Evolutionary conservation across 176 grass and related monocot genomes (phyloP), one percentile per base, ranked within the genome.

Genomic region (Chrysopogon serrulatus): DNA sequence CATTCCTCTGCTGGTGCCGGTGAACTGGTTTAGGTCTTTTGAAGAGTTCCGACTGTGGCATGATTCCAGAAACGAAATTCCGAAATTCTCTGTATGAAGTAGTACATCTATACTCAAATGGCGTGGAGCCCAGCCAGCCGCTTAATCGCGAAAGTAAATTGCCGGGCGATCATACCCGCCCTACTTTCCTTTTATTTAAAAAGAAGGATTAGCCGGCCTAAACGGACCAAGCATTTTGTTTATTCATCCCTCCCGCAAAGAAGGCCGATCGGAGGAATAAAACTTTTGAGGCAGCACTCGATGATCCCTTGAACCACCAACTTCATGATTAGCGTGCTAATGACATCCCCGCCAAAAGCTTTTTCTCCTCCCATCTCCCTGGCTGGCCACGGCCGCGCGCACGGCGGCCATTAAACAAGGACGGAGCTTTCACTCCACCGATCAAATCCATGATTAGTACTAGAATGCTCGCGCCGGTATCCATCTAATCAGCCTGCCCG

Each of bases 181-280:
- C 72, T 64, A 77, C 72, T 86, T 86, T 79, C 66, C 47, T 79
- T 12, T 77, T 26, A n/a, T n/a, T n/a, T 1, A 39, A 79, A 86
- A 86, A 78, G 73, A 57, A 83, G 47, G 68, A 67, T 79, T 75
- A 75, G 82, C 87, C 87, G 71, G 77, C 82, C 82, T 89, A 81
- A 81, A 64, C 51, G 77, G 80, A 56, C 77, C 51, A 85, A 71
- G 47, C 70, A 62, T 35, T 81, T 85, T 74, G 71, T 85, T 89
- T 64, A 49, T 85, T 10, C 33, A 42, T 35, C 27, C 35, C 8
- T 1, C 26, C n/a, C 18, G 19, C 26, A 84, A 68, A 84, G 81
- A 6, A 41, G 34, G 61, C 47, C 34, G 73, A 67, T 39, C 26
- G 75, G 73, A 67, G 40, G 88, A 90, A 76, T 82, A 81, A n/a